Evolutionary conservation across 2,329 filamentous ascomycete genomes (phyloP).

Genomic region (Cadophora sp.): DNA sequence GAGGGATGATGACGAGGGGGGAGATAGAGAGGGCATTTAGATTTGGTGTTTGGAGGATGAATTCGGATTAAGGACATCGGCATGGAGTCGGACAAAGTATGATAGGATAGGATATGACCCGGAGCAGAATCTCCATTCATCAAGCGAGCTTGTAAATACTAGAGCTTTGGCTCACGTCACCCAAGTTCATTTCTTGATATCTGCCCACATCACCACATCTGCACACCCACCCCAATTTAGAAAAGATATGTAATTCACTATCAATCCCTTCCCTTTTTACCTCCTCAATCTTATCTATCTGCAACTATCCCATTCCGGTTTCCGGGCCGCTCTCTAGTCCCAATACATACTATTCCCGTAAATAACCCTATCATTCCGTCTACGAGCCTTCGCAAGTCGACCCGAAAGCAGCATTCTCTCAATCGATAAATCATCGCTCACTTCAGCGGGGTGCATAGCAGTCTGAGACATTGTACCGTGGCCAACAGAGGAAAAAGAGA

Average conservation of each 20-base stretch:
- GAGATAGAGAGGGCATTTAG: background rate
- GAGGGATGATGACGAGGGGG: slow-evolving; percentile 16
- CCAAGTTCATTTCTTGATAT: background rate
- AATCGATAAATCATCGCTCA: background rate
- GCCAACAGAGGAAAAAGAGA: background rate
- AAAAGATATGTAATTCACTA: background rate
- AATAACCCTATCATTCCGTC: background rate
- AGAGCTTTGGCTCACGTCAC: background rate
- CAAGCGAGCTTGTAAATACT: background rate
- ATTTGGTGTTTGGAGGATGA: background rate
- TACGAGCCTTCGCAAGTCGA: background rate
- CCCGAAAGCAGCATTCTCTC: background rate
- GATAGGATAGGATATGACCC: slow-evolving; percentile 2
- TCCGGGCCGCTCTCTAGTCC: background rate
- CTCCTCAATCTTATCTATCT: background rate
- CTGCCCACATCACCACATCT: background rate
- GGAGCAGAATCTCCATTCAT: slow-evolving; percentile 11
- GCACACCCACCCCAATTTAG: background rate
- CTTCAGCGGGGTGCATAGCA: background rate
- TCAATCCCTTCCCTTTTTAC: background rate
- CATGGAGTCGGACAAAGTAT: background rate
- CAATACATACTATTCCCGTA: too few species aligned
- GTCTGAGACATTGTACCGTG: background rate
- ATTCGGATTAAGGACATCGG: background rate
- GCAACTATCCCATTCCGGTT: background rate